phyloP scores from a whole-genome alignment of 352 stramenopile genomes.

The Globisporangium yorkense region DNA sequence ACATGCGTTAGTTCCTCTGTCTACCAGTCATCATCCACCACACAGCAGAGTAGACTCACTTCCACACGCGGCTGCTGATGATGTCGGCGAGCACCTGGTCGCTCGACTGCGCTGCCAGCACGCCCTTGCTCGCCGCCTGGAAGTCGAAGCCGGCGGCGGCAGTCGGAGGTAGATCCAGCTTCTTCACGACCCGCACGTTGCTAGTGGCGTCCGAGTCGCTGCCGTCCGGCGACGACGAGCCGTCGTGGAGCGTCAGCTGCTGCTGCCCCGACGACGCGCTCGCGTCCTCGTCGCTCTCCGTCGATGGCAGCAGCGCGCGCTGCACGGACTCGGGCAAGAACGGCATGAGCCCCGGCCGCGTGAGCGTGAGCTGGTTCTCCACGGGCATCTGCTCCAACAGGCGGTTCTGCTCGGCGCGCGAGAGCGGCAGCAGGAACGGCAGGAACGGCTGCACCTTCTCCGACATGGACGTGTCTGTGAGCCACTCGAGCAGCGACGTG shows the following conservation, averaged over 20 bases:
- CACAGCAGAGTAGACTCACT: constrained; percentile 15
- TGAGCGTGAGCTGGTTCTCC: constrained; percentile 67
- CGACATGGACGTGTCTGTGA: constrained; percentile 69
- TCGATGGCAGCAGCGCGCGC: constrained; percentile 40
- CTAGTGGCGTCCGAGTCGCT: not conserved
- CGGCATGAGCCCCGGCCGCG: constrained; percentile 56
- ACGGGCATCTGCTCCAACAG: constrained; percentile 66
- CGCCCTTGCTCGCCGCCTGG: constrained; percentile 25
- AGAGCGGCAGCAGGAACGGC: constrained; percentile 72
- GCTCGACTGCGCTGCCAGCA: constrained; percentile 19
- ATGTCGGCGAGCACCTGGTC: constrained; percentile 65
- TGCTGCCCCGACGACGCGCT: not conserved
- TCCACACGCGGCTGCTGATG: constrained; percentile 49
- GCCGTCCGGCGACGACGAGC: not conserved
- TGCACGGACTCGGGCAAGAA: constrained; percentile 57
- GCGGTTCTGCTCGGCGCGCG: constrained; percentile 53
- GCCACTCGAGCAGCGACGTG: constrained; percentile 77
- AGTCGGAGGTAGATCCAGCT: constrained; percentile 16
- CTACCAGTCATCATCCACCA: not conserved
- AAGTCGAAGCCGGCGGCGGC: constrained; percentile 66
- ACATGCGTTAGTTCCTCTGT: not conserved
- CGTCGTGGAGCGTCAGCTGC: constrained; percentile 5
- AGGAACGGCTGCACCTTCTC: constrained; percentile 67
- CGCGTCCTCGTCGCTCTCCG: constrained; percentile 11
- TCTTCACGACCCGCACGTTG: constrained; percentile 9